Conservation (phyloP, 805 yeast genomes). For the Wickerhamiella domercqiae region DNA sequence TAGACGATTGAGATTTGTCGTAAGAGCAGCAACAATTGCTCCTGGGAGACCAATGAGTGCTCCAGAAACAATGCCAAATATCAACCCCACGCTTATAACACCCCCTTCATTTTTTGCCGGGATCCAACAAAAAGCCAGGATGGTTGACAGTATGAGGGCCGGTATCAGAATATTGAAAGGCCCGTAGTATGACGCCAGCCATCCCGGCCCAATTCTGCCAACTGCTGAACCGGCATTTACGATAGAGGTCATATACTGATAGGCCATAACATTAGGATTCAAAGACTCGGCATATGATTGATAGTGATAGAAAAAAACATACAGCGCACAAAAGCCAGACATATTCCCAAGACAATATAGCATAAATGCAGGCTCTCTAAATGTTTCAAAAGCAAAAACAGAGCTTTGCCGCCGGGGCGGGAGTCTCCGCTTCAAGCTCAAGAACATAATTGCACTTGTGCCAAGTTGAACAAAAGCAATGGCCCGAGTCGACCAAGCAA, state of each 20-base stretch:
- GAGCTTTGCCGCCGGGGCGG: slow-evolving; percentile 20
- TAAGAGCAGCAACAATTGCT: slow-evolving; percentile 20
- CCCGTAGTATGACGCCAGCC: slow-evolving; percentile 34
- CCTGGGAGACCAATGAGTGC: slow-evolving; percentile 23
- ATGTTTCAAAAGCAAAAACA: slow-evolving; percentile 17
- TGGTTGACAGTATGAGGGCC: slow-evolving; percentile 18
- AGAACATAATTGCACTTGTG: slow-evolving; percentile 16
- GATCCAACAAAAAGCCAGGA: slow-evolving; percentile 26
- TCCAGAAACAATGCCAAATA: slow-evolving; percentile 23
- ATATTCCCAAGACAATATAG: slow-evolving; percentile 16
- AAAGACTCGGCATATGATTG: slow-evolving; percentile 20
- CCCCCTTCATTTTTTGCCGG: slow-evolving; percentile 21
- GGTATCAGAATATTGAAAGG: slow-evolving; percentile 29
- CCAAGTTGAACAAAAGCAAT: slow-evolving; percentile 31
- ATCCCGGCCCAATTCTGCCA: slow-evolving; percentile 38
- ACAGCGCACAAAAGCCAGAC: slow-evolving; percentile 22
- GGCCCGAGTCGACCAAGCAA: slow-evolving; percentile 38
- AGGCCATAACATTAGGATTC: slow-evolving; percentile 14
- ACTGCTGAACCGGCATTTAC: slow-evolving; percentile 28
- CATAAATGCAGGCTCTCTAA: slow-evolving; percentile 19
- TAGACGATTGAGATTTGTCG: slow-evolving; percentile 17
- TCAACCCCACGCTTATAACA: slow-evolving; percentile 20
- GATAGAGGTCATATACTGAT: slow-evolving; percentile 22
- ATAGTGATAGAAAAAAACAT: slow-evolving; percentile 23
- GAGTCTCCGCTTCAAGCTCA: slow-evolving; percentile 19